Conservation (phyloP, 768 basidiomycete genomes). For the Nidularia sp. region DNA sequence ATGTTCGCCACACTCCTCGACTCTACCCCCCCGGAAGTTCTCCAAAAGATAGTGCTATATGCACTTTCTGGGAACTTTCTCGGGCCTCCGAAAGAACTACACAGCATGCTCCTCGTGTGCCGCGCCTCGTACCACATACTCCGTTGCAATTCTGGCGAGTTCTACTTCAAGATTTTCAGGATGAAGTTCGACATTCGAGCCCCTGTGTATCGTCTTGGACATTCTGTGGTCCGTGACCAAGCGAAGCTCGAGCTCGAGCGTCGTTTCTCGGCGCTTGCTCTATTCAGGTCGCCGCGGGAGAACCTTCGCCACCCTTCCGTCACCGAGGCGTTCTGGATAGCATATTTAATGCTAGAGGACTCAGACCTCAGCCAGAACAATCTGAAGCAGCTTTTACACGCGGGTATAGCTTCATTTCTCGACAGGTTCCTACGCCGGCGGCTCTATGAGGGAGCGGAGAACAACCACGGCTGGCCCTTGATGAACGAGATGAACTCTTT, state of each 20-base stretch:
- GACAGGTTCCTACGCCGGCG: conserved; percentile 31
- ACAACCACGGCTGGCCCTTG: conserved; percentile 45
- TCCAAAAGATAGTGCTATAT: conserved; percentile 29
- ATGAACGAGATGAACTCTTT: conserved; percentile 40
- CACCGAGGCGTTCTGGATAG: conserved; percentile 43
- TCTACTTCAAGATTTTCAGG: conserved; percentile 35
- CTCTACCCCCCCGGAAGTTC: conserved; percentile 21
- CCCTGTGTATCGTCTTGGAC: conserved; percentile 31
- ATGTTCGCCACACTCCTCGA: conserved; percentile 28
- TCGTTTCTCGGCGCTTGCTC: conserved; percentile 39
- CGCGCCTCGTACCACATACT: conserved; percentile 22
- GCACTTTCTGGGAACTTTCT: conserved; percentile 19
- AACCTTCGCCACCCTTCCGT: conserved; percentile 29
- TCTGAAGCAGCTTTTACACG: conserved; percentile 38
- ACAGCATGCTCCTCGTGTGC: conserved; percentile 25
- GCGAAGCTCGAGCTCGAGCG: conserved; percentile 40
- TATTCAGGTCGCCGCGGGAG: conserved; percentile 28
- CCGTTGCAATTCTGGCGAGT: conserved; percentile 17
- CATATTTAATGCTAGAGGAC: conserved; percentile 58
- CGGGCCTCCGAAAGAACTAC: conserved; percentile 27
- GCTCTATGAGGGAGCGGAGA: conserved; percentile 30
- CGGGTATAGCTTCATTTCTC: conserved; percentile 36
- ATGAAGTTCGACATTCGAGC: conserved; percentile 46
- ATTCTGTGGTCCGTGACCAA: conserved; percentile 18
- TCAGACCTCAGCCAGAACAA: conserved; percentile 43